Evolutionary conservation across 2,329 filamentous ascomycete species (phyloP).

Genomic region (Fusarium drepaniforme): DNA sequence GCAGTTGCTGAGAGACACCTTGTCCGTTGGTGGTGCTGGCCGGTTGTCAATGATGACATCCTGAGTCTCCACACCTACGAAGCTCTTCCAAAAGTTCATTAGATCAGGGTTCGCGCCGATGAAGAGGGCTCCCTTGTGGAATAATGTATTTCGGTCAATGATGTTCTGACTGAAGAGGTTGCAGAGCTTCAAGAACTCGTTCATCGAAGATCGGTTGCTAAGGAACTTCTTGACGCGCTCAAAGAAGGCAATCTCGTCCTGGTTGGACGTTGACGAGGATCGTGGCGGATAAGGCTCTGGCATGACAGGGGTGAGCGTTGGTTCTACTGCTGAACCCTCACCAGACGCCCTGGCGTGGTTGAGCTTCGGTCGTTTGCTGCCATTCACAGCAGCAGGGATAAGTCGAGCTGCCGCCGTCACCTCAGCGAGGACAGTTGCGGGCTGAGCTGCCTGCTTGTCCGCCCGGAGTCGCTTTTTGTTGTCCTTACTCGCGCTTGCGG

Average conservation of each 20-base stretch:
- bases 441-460: conserved; percentile 65
- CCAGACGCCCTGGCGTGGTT: conserved; percentile 73
- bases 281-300: conserved; percentile 88
- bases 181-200: conserved; percentile 96
- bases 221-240: conserved; percentile 97
- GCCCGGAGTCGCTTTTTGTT: conserved; percentile 85
- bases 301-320: conserved; percentile 87
- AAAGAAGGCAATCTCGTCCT: conserved; percentile 93
- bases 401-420: conserved; percentile 53
- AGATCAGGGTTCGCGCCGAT: conserved; percentile 91
- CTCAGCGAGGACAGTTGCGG: conserved; percentile 59
- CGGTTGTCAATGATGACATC: conserved; percentile 85
- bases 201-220: conserved; percentile 90
- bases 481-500: conserved; percentile 85
- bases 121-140: conserved; percentile 86
- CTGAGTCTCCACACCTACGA: conserved; percentile 81
- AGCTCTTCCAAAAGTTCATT: conserved; percentile 88
- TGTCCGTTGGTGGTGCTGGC: conserved; percentile 79
- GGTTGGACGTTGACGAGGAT: conserved; percentile 77
- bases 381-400: conserved; percentile 49
- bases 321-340: conserved; percentile 77
- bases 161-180: conserved; percentile 95
- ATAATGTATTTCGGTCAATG: conserved; percentile 85
- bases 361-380: conserved; percentile 78
- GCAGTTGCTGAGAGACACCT: conserved; percentile 95